phyloP scores from a whole-genome alignment of 192 early-diverging fungal genomes.

The Entomortierella beljakovae region DNA sequence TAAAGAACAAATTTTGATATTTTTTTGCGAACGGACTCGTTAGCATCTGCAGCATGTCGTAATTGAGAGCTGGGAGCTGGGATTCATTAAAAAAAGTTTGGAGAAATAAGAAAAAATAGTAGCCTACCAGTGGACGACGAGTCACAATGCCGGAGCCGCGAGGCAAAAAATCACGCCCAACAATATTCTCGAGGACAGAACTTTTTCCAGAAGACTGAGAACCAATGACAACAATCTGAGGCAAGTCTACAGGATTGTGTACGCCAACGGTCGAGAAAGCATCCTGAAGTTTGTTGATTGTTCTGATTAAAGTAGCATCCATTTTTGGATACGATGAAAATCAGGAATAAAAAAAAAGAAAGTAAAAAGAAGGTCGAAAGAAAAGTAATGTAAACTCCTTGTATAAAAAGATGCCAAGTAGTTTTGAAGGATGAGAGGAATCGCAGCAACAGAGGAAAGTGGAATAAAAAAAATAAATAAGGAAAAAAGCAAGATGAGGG shows the following conservation, averaged over 20 bases:
- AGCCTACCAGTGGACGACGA: constrained; percentile 87
- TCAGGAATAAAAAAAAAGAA: neutral
- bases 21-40: too few species aligned
- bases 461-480: too few species aligned
- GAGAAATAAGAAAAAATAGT: too few species aligned
- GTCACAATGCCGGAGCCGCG: constrained; percentile 98
- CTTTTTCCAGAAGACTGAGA: constrained; percentile 94
- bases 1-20: constrained; percentile 26
- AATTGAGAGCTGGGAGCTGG: neutral
- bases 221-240: constrained; percentile 90
- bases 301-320: constrained; percentile 67
- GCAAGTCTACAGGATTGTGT: constrained; percentile 89
- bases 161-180: constrained; percentile 98
- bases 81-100: neutral
- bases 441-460: too few species aligned
- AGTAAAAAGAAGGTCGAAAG: neutral
- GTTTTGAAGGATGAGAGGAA: too few species aligned
- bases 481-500: too few species aligned
- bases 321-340: constrained; percentile 21
- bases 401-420: neutral
- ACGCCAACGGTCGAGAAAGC: constrained; percentile 91
- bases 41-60: neutral
- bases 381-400: neutral
- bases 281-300: constrained; percentile 89
- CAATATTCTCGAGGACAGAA: constrained; percentile 99